Evolutionary conservation across 805 yeast species (phyloP).

Genomic region (Ogataea kodamae): DNA sequence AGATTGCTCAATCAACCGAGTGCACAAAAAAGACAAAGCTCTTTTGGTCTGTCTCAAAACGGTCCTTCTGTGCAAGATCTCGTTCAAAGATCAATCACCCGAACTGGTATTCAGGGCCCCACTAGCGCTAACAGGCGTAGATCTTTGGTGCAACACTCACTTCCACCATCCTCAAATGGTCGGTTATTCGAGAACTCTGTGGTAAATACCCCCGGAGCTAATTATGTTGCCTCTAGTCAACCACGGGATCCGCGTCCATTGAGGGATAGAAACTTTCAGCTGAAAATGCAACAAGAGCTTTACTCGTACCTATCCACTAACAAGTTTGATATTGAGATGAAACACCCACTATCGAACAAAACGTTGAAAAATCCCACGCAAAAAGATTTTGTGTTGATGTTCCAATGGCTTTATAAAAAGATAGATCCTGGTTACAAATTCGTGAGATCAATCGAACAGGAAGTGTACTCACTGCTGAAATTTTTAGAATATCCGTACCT

Average conservation of each 20-base stretch:
- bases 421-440: slow-evolving; percentile 79
- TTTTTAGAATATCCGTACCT: slow-evolving; percentile 73
- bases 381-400: slow-evolving; percentile 73
- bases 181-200: slow-evolving; percentile 21
- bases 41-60: slow-evolving; percentile 22
- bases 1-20: slow-evolving; percentile 25
- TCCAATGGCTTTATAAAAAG: slow-evolving; percentile 73
- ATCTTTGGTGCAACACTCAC: slow-evolving; percentile 10
- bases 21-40: slow-evolving; percentile 25
- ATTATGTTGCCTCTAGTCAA: slow-evolving; percentile 13
- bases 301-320: slow-evolving; percentile 58
- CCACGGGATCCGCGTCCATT: slow-evolving; percentile 70
- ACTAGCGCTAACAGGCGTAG: slow-evolving; percentile 16
- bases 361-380: slow-evolving; percentile 79
- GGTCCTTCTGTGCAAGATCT: slow-evolving; percentile 25
- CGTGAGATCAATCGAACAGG: slow-evolving; percentile 66
- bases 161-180: slow-evolving; percentile 24
- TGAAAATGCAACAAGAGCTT: slow-evolving; percentile 61
- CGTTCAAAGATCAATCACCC: slow-evolving; percentile 27
- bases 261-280: slow-evolving; percentile 67
- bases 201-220: slow-evolving; percentile 16
- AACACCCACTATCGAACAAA: slow-evolving; percentile 61
- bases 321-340: slow-evolving; percentile 72
- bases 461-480: slow-evolving; percentile 65
- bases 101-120: slow-evolving; percentile 20